Percentiles rank a stretch among this genome's conserved stretches.
Conservation (phyloP, 2,329 filamentous ascomycete genomes). For the Ilyonectria destructans region DNA sequence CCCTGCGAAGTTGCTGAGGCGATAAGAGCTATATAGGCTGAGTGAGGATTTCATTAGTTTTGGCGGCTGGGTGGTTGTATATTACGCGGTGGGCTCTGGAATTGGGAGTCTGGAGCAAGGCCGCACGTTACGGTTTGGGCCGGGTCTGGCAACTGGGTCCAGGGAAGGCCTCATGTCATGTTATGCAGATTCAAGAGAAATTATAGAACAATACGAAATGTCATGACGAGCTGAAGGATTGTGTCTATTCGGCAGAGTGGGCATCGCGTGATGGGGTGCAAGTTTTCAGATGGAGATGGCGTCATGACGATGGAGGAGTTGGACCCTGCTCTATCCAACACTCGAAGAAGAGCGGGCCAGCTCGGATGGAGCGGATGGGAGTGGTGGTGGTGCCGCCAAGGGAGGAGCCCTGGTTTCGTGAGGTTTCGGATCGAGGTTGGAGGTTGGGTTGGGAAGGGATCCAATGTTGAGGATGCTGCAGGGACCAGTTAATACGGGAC, state of each 20-base stretch:
- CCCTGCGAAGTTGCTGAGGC: constrained; percentile 42
- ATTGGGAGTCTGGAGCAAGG: constrained; percentile 45
- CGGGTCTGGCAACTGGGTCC: constrained; percentile 43
- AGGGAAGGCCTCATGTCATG: constrained; percentile 38
- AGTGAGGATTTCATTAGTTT: constrained; percentile 37
- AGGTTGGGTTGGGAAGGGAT: constrained; percentile 69
- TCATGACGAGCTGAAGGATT: constrained; percentile 43
- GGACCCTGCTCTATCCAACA: constrained; percentile 71
- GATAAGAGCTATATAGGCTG: constrained; percentile 27
- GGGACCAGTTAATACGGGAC: constrained; percentile 21
- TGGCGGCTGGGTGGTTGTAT: constrained; percentile 39
- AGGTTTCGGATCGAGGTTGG: constrained; percentile 56
- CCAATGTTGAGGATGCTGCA: constrained; percentile 73
- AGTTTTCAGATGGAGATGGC: background rate
- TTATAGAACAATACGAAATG: constrained; percentile 43
- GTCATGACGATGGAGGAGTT: constrained; percentile 12
- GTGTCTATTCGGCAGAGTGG: constrained; percentile 27
- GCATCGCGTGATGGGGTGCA: constrained; percentile 22
- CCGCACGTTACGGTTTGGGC: constrained; percentile 38
- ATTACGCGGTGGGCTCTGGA: constrained; percentile 38
- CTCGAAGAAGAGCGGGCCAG: constrained; percentile 76
- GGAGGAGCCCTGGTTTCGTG: constrained; percentile 47
- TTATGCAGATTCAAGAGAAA: constrained; percentile 39
- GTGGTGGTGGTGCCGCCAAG: constrained; percentile 61
- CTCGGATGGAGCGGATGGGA: constrained; percentile 68